These are phyloP conservation scores for Geranium rotundifolium DNA, from an alignment of 345 rosid species.

Conservation along the genomic window DNA sequence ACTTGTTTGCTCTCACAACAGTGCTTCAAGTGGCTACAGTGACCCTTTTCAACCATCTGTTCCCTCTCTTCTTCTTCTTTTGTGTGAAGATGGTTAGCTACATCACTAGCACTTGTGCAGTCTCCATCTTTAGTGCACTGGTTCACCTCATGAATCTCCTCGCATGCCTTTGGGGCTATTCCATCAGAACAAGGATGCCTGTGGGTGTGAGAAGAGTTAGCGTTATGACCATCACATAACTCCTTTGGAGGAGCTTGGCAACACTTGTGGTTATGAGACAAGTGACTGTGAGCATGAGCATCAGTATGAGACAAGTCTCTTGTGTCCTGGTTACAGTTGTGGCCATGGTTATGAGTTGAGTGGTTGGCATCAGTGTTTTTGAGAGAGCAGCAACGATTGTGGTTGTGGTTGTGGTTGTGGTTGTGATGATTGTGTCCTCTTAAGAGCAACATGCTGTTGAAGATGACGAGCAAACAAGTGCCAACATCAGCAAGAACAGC, in stretches of 20 bases:
- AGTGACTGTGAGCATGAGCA: background rate
- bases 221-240: background rate
- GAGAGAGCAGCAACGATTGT: slow-evolving; percentile 10
- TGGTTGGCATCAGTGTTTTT: background rate
- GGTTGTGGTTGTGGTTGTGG: slow-evolving; percentile 9
- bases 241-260: no score
- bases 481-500: slow-evolving; percentile 90
- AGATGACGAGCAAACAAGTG: slow-evolving; percentile 69
- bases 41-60: no score
- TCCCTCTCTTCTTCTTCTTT: no score
- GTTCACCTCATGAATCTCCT: background rate
- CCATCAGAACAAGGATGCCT: slow-evolving; percentile 7
- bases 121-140: no score
- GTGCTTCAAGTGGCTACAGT: background rate
- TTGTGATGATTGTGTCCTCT: slow-evolving; percentile 8
- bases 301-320: background rate
- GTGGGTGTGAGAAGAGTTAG: background rate
- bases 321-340: background rate
- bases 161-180: slow-evolving; percentile 1
- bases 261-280: no score
- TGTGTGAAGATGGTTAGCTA: background rate
- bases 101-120: background rate
- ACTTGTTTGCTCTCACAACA: background rate
- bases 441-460: slow-evolving; percentile 71
- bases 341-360: no score